Percentiles rank a stretch among this genome's conserved stretches.
Evolutionary conservation across 306 rosid species (phyloP).

Genomic region (Prunus persica): Prunus_persica_NCBIv2 NC_034012.1:23068501-23069000

Average conservation of each 20-base stretch:
- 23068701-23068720: not conserved
- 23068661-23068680: not conserved
- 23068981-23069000: too few species aligned
- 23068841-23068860: not conserved
- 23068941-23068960: too few species aligned
- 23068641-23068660: not conserved
- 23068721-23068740: not conserved
- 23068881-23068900: too few species aligned
- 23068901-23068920: too few species aligned
- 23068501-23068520: conserved; percentile 7
- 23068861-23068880: not conserved
- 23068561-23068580: not conserved
- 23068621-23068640: not conserved
- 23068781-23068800: not conserved
- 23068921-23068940: not conserved
- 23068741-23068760: too few species aligned
- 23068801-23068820: too few species aligned
- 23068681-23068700: not conserved
- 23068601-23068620: not conserved
- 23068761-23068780: too few species aligned
- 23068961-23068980: too few species aligned
- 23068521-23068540: not conserved
- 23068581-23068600: not conserved
- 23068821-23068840: too few species aligned
- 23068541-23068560: not conserved